Evolutionary conservation across 129 eudicot genomes (phyloP), one percentile per base, ranked within the genome.

Genomic region (Chrysanthemum makinoi): DNA sequence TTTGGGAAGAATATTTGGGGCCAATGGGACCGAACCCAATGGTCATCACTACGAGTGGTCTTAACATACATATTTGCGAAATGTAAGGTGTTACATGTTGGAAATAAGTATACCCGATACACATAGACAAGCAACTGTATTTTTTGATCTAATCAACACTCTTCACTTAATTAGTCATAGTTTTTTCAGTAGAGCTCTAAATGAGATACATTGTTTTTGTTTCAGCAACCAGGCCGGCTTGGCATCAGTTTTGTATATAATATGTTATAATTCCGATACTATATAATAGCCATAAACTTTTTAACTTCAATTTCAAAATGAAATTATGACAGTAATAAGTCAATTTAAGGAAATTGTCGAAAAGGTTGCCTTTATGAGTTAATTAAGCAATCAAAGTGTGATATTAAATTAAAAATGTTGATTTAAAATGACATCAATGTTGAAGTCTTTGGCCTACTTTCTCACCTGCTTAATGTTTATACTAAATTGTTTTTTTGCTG

Each of bases 371-470:
- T 28, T 28, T 28, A 28, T 69, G 50, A 70, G 30, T 58, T 35
- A 6, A 70, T 19, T 12, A 18, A 46, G 70, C 17, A 44, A 47
- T 55, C 33, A 49, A 66, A 66, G 47, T 10, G 70, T 47, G 56
- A 44, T 44, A 30, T 65, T 44, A 7, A 18, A 17, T 18, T n/a
- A 35, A 9, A 10, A 16, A 4, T 10, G 18, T 65, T 18, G 54
- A 43, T 65, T 6, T 65, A 2, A n/a, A 17, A 47, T 4, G 33
- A 65, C 11, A 44, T 65, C 6, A 18, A 65, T 53, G 35, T 18
- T 43, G 58, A 18, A 30, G 35, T 3, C 35, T 30, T 30, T 30
- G 4, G 6, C 35, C 35, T 30, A 30, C 35, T 30, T 30, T 30
- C 35, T 30, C 35, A 30, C 35, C 35, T 30, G 35, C 35, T 50